Evolutionary conservation across 2,329 filamentous ascomycete species (phyloP).

Genomic region (Fusarium torulosum): DNA sequence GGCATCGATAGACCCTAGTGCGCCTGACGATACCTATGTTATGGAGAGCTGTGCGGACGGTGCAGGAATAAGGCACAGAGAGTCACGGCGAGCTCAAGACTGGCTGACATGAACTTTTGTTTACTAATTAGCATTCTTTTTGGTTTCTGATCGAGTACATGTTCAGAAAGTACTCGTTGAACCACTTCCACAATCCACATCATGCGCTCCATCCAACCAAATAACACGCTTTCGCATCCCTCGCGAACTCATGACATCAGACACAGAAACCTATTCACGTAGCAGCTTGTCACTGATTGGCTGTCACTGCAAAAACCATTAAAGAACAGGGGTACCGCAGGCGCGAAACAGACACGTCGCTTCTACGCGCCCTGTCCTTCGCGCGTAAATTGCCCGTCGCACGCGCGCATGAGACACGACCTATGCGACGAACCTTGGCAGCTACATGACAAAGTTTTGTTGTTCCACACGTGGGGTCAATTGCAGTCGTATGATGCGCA

Average conservation of each 20-base stretch:
- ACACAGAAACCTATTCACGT: not conserved
- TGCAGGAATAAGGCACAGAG: too few relatives aligned
- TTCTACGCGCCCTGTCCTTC: conserved; percentile 32
- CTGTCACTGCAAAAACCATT: conserved; percentile 2
- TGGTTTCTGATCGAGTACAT: conserved; percentile 20
- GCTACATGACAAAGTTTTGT: conserved; percentile 2
- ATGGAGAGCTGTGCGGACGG: too few relatives aligned
- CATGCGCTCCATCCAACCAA: conserved; percentile 34
- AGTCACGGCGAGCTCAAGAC: too few relatives aligned
- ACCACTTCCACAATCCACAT: conserved; percentile 22
- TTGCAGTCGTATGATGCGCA: conserved; percentile 9
- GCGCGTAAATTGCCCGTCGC: conserved; percentile 49
- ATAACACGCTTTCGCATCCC: conserved; percentile 37
- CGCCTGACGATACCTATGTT: too few relatives aligned
- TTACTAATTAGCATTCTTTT: conserved; percentile 1
- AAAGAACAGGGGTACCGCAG: conserved; percentile 12
- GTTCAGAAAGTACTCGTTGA: conserved; percentile 18
- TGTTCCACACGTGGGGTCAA: conserved; percentile 4
- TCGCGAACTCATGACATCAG: conserved; percentile 40
- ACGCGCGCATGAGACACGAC: conserved; percentile 33
- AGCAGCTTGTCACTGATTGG: conserved; percentile 40
- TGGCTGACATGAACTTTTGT: conserved; percentile 1
- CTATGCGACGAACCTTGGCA: conserved; percentile 15
- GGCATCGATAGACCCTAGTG: too few relatives aligned
- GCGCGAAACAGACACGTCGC: conserved; percentile 44